These are phyloP conservation scores for Podospora comata DNA, from an alignment of 495 filamentous ascomycete genomes.

Conservation along the genomic window DNA sequence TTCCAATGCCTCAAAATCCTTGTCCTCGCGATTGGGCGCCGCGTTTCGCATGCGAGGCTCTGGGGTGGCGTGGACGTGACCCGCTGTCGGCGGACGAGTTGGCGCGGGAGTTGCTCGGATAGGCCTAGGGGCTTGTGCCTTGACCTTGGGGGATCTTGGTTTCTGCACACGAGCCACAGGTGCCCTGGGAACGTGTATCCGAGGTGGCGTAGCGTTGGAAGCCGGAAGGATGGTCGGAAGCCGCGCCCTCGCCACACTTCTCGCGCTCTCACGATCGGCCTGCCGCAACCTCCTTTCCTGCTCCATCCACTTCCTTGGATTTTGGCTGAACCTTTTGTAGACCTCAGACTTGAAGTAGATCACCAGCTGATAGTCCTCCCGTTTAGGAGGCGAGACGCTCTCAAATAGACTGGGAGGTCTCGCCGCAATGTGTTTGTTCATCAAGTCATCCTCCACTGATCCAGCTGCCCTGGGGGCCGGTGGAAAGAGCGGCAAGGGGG, in stretches of 20 bases:
- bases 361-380: constrained; percentile 66
- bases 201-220: constrained; percentile 35
- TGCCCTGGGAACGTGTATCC: constrained; percentile 41
- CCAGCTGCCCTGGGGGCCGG: constrained; percentile 30
- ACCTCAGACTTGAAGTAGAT: constrained; percentile 66
- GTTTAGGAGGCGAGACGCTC: constrained; percentile 58
- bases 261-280: constrained; percentile 42
- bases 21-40: constrained; percentile 71
- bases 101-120: constrained; percentile 29
- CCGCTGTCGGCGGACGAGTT: constrained; percentile 19
- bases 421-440: constrained; percentile 65
- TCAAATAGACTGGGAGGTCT: constrained; percentile 56
- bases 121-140: constrained; percentile 31
- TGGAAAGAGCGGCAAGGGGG: constrained; percentile 57
- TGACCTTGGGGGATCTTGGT: constrained; percentile 28
- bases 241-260: constrained; percentile 25
- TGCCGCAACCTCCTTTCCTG: constrained; percentile 59
- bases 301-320: constrained; percentile 59
- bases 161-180: constrained; percentile 45
- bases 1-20: constrained; percentile 73
- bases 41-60: constrained; percentile 43
- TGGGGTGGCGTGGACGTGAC: constrained; percentile 47
- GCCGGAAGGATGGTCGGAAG: constrained; percentile 44
- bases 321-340: constrained; percentile 54
- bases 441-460: constrained; percentile 42